phyloP scores from a whole-genome alignment of 345 rosid species.

The Passiflora organensis region DNA sequence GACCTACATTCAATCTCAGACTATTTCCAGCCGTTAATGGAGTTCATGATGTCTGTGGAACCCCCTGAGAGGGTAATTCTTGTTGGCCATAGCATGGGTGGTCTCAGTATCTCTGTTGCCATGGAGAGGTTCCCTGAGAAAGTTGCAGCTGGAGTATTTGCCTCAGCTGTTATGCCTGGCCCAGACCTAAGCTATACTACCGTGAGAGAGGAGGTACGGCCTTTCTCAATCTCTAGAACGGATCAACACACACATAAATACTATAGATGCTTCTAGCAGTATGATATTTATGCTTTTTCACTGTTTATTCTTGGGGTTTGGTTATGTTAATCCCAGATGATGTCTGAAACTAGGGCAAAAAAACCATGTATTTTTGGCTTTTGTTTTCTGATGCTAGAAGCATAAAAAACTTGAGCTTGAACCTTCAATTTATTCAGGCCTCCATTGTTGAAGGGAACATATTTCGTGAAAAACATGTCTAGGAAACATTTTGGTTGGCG shows the following conservation, averaged over 20 bases:
- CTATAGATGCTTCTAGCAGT: background rate
- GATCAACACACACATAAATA: background rate
- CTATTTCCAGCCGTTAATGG: constrained; percentile 29
- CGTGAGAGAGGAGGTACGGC: constrained; percentile 32
- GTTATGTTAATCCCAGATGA: background rate
- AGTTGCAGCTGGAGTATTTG: constrained; percentile 27
- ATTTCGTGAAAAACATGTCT: no score
- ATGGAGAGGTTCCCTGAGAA: constrained; percentile 44
- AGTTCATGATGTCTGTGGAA: constrained; percentile 28
- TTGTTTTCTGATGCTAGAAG: background rate
- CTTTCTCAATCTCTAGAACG: background rate
- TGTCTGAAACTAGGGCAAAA: background rate
- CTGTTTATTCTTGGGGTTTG: background rate
- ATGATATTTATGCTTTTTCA: no score
- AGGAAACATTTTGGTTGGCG: no score
- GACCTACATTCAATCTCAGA: constrained; percentile 25
- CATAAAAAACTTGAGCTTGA: no score
- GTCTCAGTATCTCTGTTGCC: constrained; percentile 25
- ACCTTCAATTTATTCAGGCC: no score
- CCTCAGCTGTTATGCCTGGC: constrained; percentile 29
- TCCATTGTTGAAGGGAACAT: no score
- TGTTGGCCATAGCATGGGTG: constrained; percentile 42
- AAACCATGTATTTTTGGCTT: background rate
- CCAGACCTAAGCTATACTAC: constrained; percentile 23
- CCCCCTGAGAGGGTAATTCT: constrained; percentile 32